Base-by-base conservation (phyloP, 495 filamentous ascomycete genomes). In the Lasiosphaeriaceae sp. region DNA sequence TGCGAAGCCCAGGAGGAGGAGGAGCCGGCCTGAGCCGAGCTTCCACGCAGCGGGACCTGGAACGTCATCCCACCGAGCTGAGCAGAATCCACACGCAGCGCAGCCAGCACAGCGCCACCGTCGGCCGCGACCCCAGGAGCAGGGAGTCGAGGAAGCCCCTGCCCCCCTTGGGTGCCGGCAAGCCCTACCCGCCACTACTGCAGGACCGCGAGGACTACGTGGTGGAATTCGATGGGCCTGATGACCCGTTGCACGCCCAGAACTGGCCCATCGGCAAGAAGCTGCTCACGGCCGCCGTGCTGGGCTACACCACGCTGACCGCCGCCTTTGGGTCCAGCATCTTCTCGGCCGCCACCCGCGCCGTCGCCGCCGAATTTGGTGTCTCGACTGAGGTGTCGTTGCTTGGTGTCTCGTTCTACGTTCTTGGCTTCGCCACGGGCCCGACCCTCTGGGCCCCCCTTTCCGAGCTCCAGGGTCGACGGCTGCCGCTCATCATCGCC, bases 201-300 rank as follows among this genome's bases (percentile, higher is more conserved):
- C 89, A 89, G 5, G 82, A 82, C 21, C 78, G 80, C 61, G 91
- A 94, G 62, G 84, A 87, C 56, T 96, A 94, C 74, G 89, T 95
- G 2, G 91, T 96, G 17, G 91, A 93, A 61, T 96, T 95, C 59
- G 83, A 86, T 49, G 89, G 90, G 0, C 83, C 81, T 1, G 80
- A 90, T 60, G 90, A 96, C 68, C 90, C 89, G 11, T 63, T 87
- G 44, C 87, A 96, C 69, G 86, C 90, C 0, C 86, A 88, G 70
- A 96, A 96, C 69, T 96, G 91, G 91, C 77, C 86, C 0, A 65
- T 88, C 23, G 79, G 64, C 57, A 90, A 87, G 73, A 95, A 95
- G 86, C 29, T 53, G 20, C 62, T 80, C 8, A 90, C 83, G 0
- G 83, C 85, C 20, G 74, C 77, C n/a, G 87, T 96, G 59, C 81